phyloP scores from a whole-genome alignment of 208 protist species.

The Acanthamoeba quina region DNA sequence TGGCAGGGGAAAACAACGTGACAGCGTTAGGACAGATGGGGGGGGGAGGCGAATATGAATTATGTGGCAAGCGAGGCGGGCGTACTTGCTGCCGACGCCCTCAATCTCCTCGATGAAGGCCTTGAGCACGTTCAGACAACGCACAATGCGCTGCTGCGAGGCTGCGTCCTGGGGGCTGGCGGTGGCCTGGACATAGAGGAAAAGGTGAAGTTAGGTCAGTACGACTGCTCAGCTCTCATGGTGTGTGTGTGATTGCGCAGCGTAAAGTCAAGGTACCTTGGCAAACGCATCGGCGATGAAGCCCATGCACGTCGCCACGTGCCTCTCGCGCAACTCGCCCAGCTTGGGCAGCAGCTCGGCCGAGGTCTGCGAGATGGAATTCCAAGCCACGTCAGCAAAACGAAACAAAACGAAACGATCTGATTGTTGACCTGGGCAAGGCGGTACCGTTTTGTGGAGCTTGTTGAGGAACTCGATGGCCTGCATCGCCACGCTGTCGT shows the following conservation, averaged over 20 bases:
- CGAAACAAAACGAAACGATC: not conserved
- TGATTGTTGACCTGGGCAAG: not conserved
- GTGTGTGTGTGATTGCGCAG: not conserved
- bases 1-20: not conserved
- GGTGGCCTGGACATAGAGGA: not conserved
- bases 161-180: not conserved
- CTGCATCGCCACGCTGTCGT: conserved; percentile 75
- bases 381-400: not conserved
- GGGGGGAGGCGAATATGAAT: not conserved
- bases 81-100: conserved; percentile 56
- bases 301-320: conserved; percentile 50
- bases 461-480: conserved; percentile 65
- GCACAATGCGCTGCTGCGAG: conserved; percentile 27
- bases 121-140: conserved; percentile 62
- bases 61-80: not conserved
- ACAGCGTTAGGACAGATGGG: not conserved
- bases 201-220: not conserved
- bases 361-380: conserved; percentile 21
- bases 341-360: conserved; percentile 49
- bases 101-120: conserved; percentile 68
- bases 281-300: conserved; percentile 22
- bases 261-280: conserved; percentile 15
- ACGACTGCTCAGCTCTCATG: not conserved
- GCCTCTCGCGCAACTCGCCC: conserved; percentile 9
- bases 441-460: conserved; percentile 33